phyloP scores from a whole-genome alignment of 345 rosid species.

The Limnanthes douglasii region DNA sequence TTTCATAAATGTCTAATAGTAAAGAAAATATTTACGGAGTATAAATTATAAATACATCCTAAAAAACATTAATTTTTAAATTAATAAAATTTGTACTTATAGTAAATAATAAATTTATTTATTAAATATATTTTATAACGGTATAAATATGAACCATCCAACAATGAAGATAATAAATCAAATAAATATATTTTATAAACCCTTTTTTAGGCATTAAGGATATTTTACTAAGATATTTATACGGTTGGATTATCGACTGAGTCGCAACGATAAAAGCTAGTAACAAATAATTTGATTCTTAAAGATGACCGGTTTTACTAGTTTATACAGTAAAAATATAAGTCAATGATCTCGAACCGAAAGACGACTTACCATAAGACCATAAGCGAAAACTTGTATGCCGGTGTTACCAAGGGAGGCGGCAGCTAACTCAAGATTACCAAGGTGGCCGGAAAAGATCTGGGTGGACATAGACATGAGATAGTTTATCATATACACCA shows the following conservation, averaged over 20 bases:
- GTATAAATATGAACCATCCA: no score
- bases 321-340: not conserved
- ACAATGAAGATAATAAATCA: no score
- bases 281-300: not conserved
- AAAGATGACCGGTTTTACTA: not conserved
- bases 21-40: no score
- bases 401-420: constrained; percentile 47
- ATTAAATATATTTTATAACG: no score
- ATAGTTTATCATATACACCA: constrained; percentile 30
- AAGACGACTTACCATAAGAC: constrained; percentile 28
- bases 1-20: no score
- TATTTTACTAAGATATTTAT: no score
- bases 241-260: not conserved
- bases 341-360: not conserved
- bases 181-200: no score
- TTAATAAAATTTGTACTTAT: no score
- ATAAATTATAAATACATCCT: no score
- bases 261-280: not conserved
- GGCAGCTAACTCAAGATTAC: constrained; percentile 40
- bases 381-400: constrained; percentile 30
- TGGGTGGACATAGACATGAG: constrained; percentile 41
- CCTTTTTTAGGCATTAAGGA: not conserved
- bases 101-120: no score
- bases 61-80: no score
- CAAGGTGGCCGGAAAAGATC: constrained; percentile 39